A percentile compares a stretch with the other conserved stretches of the same genome.
phyloP scores from a whole-genome alignment of 208 protist genomes.

The Lotmaria passim region DNA sequence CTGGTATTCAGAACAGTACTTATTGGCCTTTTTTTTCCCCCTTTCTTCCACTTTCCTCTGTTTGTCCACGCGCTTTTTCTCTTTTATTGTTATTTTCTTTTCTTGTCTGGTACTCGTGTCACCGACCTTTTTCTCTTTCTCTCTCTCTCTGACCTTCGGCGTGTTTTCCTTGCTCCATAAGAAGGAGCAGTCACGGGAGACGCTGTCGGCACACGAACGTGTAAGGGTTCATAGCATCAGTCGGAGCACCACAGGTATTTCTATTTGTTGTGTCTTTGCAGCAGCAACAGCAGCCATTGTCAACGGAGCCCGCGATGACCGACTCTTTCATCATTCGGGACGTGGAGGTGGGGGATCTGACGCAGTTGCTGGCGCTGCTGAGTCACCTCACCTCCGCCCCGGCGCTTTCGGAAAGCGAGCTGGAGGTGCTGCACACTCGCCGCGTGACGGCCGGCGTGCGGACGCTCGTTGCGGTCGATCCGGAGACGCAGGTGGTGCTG shows the following conservation, averaged over 20 bases:
- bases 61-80: no score
- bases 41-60: no score
- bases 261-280: no score
- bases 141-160: background rate
- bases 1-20: no score
- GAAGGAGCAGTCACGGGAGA: background rate
- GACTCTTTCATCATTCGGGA: constrained; percentile 33
- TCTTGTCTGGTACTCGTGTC: no score
- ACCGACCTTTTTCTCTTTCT: no score
- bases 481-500: constrained; percentile 38
- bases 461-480: constrained; percentile 65
- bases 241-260: no score
- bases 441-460: constrained; percentile 34
- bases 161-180: background rate
- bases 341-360: constrained; percentile 27
- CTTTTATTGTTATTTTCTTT: no score
- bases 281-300: no score
- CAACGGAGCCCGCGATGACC: no score
- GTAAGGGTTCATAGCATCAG: no score
- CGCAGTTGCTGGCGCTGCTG: constrained; percentile 31
- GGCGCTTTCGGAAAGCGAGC: constrained; percentile 25
- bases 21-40: no score
- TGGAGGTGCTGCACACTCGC: constrained; percentile 27
- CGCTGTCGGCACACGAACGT: background rate
- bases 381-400: constrained; percentile 34